These are phyloP conservation scores for Stylosanthes scabra DNA, from an alignment of 331 rosid species.

Conservation along the genomic window DNA sequence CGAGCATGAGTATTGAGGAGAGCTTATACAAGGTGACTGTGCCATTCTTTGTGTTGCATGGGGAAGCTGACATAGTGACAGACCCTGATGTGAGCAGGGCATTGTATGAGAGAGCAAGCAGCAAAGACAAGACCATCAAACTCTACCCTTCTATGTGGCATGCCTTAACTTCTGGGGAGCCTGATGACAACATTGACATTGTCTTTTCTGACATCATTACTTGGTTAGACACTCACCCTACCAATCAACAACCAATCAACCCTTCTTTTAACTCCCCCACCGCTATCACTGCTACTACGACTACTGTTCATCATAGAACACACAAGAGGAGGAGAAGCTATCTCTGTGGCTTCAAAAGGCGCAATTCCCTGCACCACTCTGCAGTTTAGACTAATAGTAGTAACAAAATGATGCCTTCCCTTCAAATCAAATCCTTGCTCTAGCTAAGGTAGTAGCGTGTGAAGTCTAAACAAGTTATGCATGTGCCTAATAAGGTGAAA, in stretches of 20 bases:
- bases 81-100: conserved; percentile 92
- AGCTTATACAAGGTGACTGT: conserved; percentile 70
- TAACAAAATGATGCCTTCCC: no score
- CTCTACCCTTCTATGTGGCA: conserved; percentile 95
- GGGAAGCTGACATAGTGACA: conserved; percentile 84
- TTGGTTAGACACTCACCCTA: conserved; percentile 71
- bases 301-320: background rate
- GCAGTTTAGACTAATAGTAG: conserved; percentile 42
- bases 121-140: conserved; percentile 76
- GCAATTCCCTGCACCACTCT: conserved; percentile 51
- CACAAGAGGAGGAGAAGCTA: conserved; percentile 41
- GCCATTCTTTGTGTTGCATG: conserved; percentile 89
- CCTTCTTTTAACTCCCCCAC: no score
- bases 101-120: conserved; percentile 69
- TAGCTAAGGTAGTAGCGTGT: no score
- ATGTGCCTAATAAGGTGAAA: no score
- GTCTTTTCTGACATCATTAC: conserved; percentile 70
- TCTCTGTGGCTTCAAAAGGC: conserved; percentile 69
- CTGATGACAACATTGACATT: conserved; percentile 74
- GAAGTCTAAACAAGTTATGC: no score
- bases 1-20: conserved; percentile 77
- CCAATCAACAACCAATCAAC: background rate
- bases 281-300: background rate
- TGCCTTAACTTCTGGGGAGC: conserved; percentile 83
- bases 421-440: no score